phyloP scores from a whole-genome alignment of 805 yeast species.

The Ogataea neopini region DNA sequence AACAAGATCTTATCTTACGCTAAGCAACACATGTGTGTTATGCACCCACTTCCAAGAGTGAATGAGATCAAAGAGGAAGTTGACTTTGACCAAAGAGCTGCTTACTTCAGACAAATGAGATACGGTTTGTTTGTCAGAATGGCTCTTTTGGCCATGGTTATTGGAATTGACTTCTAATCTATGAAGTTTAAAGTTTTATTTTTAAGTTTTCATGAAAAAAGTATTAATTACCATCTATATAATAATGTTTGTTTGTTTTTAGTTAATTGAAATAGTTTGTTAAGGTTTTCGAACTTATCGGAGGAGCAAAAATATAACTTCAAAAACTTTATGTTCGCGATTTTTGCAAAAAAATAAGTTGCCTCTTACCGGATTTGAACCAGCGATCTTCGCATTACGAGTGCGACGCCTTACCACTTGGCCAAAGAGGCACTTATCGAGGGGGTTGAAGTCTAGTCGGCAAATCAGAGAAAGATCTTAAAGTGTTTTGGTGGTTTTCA shows the following conservation, averaged over 20 bases:
- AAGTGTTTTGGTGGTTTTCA: no score
- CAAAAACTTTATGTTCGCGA: not conserved
- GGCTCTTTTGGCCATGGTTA: slow-evolving; percentile 97
- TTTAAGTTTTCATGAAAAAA: not conserved
- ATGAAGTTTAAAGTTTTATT: not conserved
- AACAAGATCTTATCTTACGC: slow-evolving; percentile 89
- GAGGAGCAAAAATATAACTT: not conserved
- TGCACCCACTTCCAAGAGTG: slow-evolving; percentile 99
- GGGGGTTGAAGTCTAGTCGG: not conserved
- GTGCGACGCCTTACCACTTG: slow-evolving; percentile 50
- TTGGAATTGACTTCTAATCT: slow-evolving; percentile 82
- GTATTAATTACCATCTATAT: not conserved
- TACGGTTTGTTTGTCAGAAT: slow-evolving; percentile 97
- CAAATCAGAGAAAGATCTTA: no score
- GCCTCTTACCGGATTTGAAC: slow-evolving; percentile 47
- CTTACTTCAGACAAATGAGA: slow-evolving; percentile 99
- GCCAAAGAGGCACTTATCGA: slow-evolving; percentile 40
- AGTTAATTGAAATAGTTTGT: not conserved
- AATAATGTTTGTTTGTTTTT: not conserved
- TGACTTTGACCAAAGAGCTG: slow-evolving; percentile 98
- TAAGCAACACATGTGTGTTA: slow-evolving; percentile 96
- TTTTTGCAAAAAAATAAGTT: slow-evolving; percentile 17
- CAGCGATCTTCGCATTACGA: slow-evolving; percentile 48
- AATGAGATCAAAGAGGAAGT: slow-evolving; percentile 97
- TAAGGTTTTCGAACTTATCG: no score